Percentiles rank a stretch among this genome's conserved stretches.
These are phyloP conservation scores for Tinospora cordifolia DNA, from an alignment of 164 flowering plant genomes.

Conservation along the genomic window DNA sequence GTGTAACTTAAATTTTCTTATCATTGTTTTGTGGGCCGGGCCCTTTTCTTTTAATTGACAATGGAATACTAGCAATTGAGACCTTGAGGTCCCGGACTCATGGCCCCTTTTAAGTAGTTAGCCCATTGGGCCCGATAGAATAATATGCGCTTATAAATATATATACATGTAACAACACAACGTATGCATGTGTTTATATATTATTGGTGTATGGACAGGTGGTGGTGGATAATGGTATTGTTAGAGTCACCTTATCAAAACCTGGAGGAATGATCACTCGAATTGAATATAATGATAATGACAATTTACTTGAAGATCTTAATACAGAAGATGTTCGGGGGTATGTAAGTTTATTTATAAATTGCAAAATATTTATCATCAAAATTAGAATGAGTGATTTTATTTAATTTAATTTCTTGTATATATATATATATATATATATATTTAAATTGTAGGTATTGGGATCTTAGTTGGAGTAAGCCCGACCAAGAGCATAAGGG, in stretches of 20 bases:
- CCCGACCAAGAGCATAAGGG: neutral
- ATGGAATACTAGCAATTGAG: neutral
- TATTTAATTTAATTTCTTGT: neutral
- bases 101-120: neutral
- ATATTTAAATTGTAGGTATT: constrained; percentile 21
- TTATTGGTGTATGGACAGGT: constrained; percentile 16
- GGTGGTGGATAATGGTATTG: constrained; percentile 34
- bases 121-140: too few species aligned
- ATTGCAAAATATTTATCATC: neutral
- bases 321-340: constrained; percentile 33
- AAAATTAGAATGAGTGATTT: neutral
- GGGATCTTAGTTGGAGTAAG: constrained; percentile 36
- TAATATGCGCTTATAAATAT: neutral
- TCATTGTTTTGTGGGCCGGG: neutral
- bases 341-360: constrained; percentile 9
- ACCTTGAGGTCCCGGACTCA: neutral
- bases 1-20: neutral
- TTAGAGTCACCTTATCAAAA: constrained; percentile 30
- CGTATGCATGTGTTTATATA: neutral
- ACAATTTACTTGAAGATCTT: constrained; percentile 28
- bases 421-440: neutral
- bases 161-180: too few species aligned
- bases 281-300: constrained; percentile 25
- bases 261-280: constrained; percentile 35
- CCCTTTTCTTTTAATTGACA: neutral